Percentiles rank a stretch among this genome's conserved stretches.
Evolutionary conservation across 169 alveolate genomes (phyloP).

Genomic region (Amoebophrya sp.): DNA sequence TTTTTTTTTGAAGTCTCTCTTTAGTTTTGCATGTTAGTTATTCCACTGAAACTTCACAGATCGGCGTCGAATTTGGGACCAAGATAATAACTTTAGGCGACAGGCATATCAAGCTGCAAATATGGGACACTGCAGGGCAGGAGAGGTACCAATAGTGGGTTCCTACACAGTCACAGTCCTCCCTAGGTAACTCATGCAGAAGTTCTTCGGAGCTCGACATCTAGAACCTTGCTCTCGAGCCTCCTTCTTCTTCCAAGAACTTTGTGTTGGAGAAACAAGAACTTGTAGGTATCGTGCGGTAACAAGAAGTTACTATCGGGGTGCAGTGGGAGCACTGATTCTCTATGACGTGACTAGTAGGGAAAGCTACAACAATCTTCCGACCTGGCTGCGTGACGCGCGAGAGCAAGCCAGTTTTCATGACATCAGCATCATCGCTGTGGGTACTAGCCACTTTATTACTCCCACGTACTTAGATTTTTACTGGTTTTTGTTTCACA

Average conservation of each 20-base stretch:
- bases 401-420: conserved; percentile 62
- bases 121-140: conserved; percentile 86
- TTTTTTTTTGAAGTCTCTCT: too few relatives aligned
- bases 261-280: too few relatives aligned
- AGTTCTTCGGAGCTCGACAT: too few relatives aligned
- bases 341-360: conserved; percentile 70
- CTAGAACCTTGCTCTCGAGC: too few relatives aligned
- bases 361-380: conserved; percentile 58
- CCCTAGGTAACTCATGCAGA: too few relatives aligned
- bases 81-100: conserved; percentile 57
- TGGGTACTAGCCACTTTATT: too few relatives aligned
- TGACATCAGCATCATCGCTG: neutral
- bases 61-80: conserved; percentile 68
- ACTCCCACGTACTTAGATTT: too few relatives aligned
- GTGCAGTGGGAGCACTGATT: conserved; percentile 74
- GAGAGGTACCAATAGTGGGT: conserved; percentile 50
- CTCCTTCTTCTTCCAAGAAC: too few relatives aligned
- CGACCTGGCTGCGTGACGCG: conserved; percentile 53
- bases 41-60: conserved; percentile 28
- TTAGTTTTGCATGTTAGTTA: too few relatives aligned
- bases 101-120: conserved; percentile 65
- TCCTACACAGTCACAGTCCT: too few relatives aligned
- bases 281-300: conserved; percentile 63
- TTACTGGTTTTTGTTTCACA: too few relatives aligned
- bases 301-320: conserved; percentile 70